phyloP scores from a whole-genome alignment of 2,329 filamentous ascomycete species.

The Ceratocystis colombiana region DNA sequence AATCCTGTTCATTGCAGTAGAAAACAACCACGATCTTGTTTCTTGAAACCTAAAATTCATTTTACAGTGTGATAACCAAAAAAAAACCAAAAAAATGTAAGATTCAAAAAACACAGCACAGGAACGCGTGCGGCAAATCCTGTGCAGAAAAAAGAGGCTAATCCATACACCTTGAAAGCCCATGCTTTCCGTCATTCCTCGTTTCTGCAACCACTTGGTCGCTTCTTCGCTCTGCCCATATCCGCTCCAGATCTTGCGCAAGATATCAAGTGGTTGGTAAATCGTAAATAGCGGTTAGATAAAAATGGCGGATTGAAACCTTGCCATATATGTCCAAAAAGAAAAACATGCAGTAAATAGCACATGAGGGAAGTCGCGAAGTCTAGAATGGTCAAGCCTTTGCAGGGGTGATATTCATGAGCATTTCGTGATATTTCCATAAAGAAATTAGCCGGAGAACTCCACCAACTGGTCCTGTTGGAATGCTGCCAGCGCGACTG shows the following conservation, averaged over 20 bases:
- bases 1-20: background rate
- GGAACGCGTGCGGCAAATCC: background rate
- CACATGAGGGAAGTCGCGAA: background rate
- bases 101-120: constrained; percentile 25
- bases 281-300: constrained; percentile 3
- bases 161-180: constrained; percentile 15
- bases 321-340: constrained; percentile 1
- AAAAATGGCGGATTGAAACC: background rate
- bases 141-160: constrained; percentile 16
- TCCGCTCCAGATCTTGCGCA: background rate
- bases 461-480: background rate
- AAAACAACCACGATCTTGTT: background rate
- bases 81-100: constrained; percentile 22
- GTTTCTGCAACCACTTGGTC: constrained; percentile 11
- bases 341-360: background rate
- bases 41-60: background rate
- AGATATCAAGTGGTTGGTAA: background rate
- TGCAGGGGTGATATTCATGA: too few species aligned
- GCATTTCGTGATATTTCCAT: background rate
- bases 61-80: constrained; percentile 2
- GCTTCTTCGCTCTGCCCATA: background rate
- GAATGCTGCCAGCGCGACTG: background rate
- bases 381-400: too few species aligned
- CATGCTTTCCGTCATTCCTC: background rate
- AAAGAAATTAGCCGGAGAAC: background rate